Percentiles rank a stretch among this genome's conserved stretches.
These are phyloP conservation scores for Fraxinus greggii DNA, from an alignment of 305 asterid genomes.

Conservation along the genomic window DNA sequence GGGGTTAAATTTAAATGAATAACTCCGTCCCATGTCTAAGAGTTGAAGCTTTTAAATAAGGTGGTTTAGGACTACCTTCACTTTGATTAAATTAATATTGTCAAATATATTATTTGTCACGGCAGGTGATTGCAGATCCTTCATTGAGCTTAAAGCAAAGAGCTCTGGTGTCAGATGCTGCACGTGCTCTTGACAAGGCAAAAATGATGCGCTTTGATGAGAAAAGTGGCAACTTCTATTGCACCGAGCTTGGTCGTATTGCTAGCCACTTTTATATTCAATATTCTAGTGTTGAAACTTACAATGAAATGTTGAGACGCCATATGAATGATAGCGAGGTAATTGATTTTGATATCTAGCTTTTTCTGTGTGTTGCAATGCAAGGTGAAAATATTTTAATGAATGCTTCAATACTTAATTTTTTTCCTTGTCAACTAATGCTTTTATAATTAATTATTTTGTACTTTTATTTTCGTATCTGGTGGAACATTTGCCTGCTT, in stretches of 20 bases:
- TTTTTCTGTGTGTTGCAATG: slow-evolving; percentile 7
- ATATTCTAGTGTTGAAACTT: slow-evolving; percentile 95
- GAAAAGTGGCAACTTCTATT: slow-evolving; percentile 96
- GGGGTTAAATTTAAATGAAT: background rate
- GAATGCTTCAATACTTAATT: background rate
- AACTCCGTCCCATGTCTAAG: background rate
- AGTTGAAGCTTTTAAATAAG: background rate
- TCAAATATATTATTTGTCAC: slow-evolving; percentile 23
- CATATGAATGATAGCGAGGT: slow-evolving; percentile 99
- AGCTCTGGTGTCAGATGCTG: slow-evolving; percentile 89
- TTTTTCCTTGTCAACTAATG: background rate
- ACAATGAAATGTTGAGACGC: slow-evolving; percentile 82
- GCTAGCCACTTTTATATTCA: slow-evolving; percentile 99
- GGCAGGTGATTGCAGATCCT: slow-evolving; percentile 92
- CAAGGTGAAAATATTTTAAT: slow-evolving; percentile 18
- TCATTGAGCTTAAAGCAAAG: slow-evolving; percentile 88
- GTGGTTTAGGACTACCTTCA: background rate
- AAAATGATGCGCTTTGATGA: slow-evolving; percentile 99
- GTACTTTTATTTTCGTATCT: slow-evolving; percentile 13
- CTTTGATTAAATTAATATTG: slow-evolving; percentile 9
- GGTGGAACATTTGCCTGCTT: background rate
- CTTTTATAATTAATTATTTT: background rate
- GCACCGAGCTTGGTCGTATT: slow-evolving; percentile 99
- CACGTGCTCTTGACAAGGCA: slow-evolving; percentile 96
- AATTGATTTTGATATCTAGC: slow-evolving; percentile 19